These are phyloP conservation scores for Physcomitrium patens DNA, from an alignment of 225 moss, liverwort and hornwort species.

Conservation along the genomic window DNA sequence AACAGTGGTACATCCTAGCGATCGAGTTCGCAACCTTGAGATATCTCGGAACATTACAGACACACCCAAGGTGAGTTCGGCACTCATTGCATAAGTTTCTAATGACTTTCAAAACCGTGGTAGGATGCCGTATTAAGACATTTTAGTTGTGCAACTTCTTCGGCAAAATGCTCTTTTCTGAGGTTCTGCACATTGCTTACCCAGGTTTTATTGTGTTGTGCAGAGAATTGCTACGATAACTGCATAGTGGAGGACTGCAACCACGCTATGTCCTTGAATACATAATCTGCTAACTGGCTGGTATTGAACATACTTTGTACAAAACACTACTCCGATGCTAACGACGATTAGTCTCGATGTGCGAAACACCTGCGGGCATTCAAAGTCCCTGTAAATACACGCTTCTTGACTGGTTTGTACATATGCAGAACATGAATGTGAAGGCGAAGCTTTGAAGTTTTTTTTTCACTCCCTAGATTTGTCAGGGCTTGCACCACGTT, in stretches of 20 bases:
- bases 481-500: slow-evolving; percentile 42
- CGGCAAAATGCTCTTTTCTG: too few species aligned
- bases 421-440: slow-evolving; percentile 6
- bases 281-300: slow-evolving; percentile 3
- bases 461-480: slow-evolving; percentile 45
- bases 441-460: slow-evolving; percentile 41
- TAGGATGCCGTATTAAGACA: too few species aligned
- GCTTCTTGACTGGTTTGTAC: slow-evolving; percentile 17
- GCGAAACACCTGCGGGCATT: too few species aligned
- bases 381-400: too few species aligned
- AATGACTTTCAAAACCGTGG: too few species aligned
- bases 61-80: too few species aligned
- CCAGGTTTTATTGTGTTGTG: not conserved
- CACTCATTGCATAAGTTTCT: too few species aligned
- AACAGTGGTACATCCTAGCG: slow-evolving; percentile 7
- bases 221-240: slow-evolving; percentile 13
- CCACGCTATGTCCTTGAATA: slow-evolving; percentile 20
- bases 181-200: not conserved
- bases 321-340: not conserved
- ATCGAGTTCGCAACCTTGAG: slow-evolving; percentile 20
- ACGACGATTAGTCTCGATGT: not conserved
- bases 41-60: not conserved
- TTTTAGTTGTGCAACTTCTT: too few species aligned
- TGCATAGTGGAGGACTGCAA: slow-evolving; percentile 13
- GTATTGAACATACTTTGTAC: slow-evolving; percentile 24